Percentiles rank a stretch among this genome's conserved stretches.
These are phyloP conservation scores for Musa balbisiana DNA, from an alignment of 202 grass and related monocot species.

Conservation along the genomic window DNA sequence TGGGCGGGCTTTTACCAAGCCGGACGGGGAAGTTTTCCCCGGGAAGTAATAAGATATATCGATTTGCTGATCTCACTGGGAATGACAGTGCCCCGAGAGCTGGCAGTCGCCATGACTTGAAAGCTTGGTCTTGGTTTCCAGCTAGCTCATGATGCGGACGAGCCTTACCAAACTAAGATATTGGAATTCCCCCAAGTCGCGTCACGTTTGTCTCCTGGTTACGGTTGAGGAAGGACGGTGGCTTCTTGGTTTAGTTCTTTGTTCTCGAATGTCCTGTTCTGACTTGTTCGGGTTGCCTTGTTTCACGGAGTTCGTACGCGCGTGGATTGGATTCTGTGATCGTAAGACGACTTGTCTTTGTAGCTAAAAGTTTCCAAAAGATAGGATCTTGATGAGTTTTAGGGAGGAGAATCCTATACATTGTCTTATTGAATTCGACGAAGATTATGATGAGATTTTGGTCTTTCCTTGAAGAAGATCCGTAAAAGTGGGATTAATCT, in stretches of 20 bases:
- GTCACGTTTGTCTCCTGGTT: background rate
- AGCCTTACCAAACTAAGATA: background rate
- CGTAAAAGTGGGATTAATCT: background rate
- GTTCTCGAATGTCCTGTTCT: background rate
- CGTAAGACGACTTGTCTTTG: background rate
- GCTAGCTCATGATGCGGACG: conserved; percentile 3
- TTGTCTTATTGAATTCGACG: background rate
- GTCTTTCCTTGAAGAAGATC: background rate
- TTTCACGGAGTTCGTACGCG: background rate
- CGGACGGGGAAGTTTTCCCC: too few relatives aligned
- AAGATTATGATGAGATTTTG: background rate
- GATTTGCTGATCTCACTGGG: background rate
- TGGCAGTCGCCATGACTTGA: background rate
- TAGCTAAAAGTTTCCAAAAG: background rate
- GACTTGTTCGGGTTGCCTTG: background rate
- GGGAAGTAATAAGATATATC: background rate
- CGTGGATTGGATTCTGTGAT: background rate
- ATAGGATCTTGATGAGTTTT: conserved; percentile 1
- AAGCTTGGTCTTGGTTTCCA: background rate
- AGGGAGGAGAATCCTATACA: background rate
- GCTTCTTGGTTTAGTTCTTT: background rate
- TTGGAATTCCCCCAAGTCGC: background rate
- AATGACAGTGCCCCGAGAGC: background rate
- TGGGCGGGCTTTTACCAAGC: too few relatives aligned
- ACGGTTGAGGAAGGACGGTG: background rate